phyloP scores from a whole-genome alignment of 2,329 filamentous ascomycete species.

The Neopestalotiopsis sp. region DNA sequence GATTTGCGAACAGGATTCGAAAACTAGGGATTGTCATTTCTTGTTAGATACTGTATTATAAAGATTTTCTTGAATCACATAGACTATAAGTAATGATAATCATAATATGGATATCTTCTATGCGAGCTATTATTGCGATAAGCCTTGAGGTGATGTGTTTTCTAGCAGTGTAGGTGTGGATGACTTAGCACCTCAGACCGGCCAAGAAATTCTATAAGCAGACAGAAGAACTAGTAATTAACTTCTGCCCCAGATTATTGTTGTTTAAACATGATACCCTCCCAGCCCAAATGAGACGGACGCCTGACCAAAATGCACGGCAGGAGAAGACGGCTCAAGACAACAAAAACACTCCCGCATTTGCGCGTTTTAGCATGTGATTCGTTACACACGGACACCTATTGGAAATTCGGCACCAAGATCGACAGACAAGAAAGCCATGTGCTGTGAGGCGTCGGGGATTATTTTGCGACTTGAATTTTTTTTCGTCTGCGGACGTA shows the following conservation, averaged over 20 bases:
- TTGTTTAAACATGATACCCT: too few relatives aligned
- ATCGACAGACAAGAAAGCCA: not conserved
- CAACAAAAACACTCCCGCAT: too few relatives aligned
- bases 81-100: not conserved
- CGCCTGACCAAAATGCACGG: too few relatives aligned
- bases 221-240: too few relatives aligned
- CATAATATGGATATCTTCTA: not conserved
- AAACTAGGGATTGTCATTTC: not conserved
- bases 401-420: not conserved
- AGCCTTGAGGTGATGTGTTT: not conserved
- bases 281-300: too few relatives aligned
- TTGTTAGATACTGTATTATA: not conserved
- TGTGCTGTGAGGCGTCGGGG: not conserved
- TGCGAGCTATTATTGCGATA: not conserved
- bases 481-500: too few relatives aligned
- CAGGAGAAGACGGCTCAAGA: too few relatives aligned
- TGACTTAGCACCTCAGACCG: too few relatives aligned
- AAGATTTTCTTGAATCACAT: not conserved
- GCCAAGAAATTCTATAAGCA: too few relatives aligned
- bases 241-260: too few relatives aligned
- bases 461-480: not conserved
- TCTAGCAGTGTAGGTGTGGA: not conserved
- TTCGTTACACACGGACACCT: not conserved
- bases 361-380: too few relatives aligned
- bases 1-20: not conserved